Evolutionary conservation across 805 yeast genomes (phyloP).

Genomic region (Nakazawaea holstii): DNA sequence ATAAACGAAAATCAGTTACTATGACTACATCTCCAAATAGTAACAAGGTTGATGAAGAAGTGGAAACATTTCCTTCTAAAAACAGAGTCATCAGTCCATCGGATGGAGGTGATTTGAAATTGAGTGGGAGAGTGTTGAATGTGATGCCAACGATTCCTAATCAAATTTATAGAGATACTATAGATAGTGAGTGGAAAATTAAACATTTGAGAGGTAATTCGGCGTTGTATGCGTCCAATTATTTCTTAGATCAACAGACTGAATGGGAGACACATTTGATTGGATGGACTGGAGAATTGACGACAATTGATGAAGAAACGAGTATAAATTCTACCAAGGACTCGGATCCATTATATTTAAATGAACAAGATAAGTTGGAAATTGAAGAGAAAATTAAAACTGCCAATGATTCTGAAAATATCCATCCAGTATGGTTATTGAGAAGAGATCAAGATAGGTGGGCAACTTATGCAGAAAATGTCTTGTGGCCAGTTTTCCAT

Average conservation of each 20-base stretch:
- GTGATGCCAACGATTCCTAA: slow-evolving; percentile 67
- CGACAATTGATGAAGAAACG: slow-evolving; percentile 17
- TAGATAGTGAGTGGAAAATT: slow-evolving; percentile 46
- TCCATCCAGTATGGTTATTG: slow-evolving; percentile 87
- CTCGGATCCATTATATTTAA: slow-evolving; percentile 54
- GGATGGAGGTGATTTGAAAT: slow-evolving; percentile 24
- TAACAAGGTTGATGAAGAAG: slow-evolving; percentile 14
- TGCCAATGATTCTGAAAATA: slow-evolving; percentile 41
- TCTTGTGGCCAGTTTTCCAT: slow-evolving; percentile 92
- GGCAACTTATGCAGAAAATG: slow-evolving; percentile 86
- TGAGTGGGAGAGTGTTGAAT: slow-evolving; percentile 64
- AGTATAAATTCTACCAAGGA: slow-evolving; percentile 11
- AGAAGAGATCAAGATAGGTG: slow-evolving; percentile 76
- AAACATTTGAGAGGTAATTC: slow-evolving; percentile 74
- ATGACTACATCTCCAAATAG: background rate
- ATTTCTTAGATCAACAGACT: slow-evolving; percentile 55
- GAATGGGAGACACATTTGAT: slow-evolving; percentile 85
- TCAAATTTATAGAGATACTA: slow-evolving; percentile 41
- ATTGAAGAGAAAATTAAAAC: slow-evolving; percentile 43
- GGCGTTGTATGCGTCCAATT: slow-evolving; percentile 74
- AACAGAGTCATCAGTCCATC: slow-evolving; percentile 10
- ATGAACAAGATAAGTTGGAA: slow-evolving; percentile 46
- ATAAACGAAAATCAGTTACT: background rate
- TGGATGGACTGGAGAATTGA: slow-evolving; percentile 94
- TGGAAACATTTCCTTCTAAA: slow-evolving; percentile 21